These are phyloP conservation scores for Phytophthora melonis DNA, from an alignment of 352 stramenopile genomes.

Conservation along the genomic window DNA sequence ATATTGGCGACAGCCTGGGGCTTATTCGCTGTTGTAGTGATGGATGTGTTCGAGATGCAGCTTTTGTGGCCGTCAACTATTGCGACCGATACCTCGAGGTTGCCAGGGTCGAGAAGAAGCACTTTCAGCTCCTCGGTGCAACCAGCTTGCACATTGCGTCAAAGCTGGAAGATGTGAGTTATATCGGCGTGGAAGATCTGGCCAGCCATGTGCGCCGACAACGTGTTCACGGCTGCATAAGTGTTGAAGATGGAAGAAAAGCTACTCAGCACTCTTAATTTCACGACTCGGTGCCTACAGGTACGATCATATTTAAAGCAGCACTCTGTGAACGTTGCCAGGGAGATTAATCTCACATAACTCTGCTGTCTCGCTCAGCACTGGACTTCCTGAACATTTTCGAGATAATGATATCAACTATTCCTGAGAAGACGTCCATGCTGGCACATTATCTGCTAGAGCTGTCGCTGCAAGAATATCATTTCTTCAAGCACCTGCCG, in stretches of 20 bases:
- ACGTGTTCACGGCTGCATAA: constrained; percentile 90
- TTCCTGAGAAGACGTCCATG: constrained; percentile 87
- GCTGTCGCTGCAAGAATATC: constrained; percentile 88
- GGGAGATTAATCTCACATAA: not conserved
- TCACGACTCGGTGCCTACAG: constrained; percentile 89
- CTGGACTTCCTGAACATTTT: constrained; percentile 93
- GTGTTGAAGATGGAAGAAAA: constrained; percentile 94
- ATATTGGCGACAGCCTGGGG: not conserved
- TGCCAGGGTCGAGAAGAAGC: constrained; percentile 90
- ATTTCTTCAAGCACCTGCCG: constrained; percentile 87
- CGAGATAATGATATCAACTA: constrained; percentile 85
- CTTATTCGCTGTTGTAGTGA: constrained; percentile 51
- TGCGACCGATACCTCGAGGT: constrained; percentile 90
- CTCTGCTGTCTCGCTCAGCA: constrained; percentile 38
- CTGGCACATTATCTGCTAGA: constrained; percentile 90
- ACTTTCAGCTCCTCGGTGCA: constrained; percentile 89
- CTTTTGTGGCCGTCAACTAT: constrained; percentile 93
- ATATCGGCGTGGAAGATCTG: constrained; percentile 93
- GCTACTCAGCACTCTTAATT: constrained; percentile 92
- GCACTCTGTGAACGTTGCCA: too few species aligned
- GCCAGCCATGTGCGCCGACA: constrained; percentile 92
- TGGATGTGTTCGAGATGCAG: constrained; percentile 94
- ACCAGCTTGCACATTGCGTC: constrained; percentile 92
- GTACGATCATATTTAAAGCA: constrained; percentile 29
- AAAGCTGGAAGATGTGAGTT: constrained; percentile 93